Percentiles rank a stretch among this genome's conserved stretches.
These are phyloP conservation scores for Rosa rugosa DNA, from an alignment of 306 rosid genomes.

Conservation along the genomic window DNA sequence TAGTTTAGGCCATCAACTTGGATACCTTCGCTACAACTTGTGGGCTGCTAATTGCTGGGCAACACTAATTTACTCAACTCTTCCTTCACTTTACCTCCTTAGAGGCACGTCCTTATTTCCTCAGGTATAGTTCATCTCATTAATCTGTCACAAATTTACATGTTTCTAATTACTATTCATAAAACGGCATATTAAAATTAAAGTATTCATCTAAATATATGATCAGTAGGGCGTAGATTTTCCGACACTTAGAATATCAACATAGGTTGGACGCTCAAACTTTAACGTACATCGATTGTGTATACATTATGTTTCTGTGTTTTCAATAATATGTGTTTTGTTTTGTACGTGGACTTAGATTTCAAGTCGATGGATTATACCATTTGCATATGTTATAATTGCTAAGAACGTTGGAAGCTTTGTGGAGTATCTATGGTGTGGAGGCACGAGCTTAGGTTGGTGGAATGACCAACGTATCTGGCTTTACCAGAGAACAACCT, in stretches of 20 bases:
- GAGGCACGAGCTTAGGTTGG: constrained; percentile 71
- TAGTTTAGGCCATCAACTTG: constrained; percentile 48
- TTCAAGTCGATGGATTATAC: constrained; percentile 60
- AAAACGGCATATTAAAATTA: too few relatives aligned
- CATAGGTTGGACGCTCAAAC: too few relatives aligned
- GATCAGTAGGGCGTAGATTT: too few relatives aligned
- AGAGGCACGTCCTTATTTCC: constrained; percentile 64
- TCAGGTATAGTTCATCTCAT: constrained; percentile 15
- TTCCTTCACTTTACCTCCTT: constrained; percentile 63
- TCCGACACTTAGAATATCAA: too few relatives aligned
- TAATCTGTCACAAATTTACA: too few relatives aligned
- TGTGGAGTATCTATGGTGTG: constrained; percentile 44
- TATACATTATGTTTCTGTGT: not conserved
- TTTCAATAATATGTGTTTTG: not conserved
- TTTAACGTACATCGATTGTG: not conserved
- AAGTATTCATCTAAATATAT: too few relatives aligned
- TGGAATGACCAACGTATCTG: constrained; percentile 76
- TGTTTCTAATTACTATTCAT: too few relatives aligned
- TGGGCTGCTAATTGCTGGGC: constrained; percentile 61
- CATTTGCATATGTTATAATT: constrained; percentile 57
- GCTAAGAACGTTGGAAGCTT: constrained; percentile 39
- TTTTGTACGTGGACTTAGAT: constrained; percentile 37
- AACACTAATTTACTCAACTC: constrained; percentile 43
- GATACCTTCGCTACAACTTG: constrained; percentile 35
- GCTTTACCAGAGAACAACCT: constrained; percentile 59